phyloP scores from a whole-genome alignment of 106 monocot genomes.

The Xerophyta viscosa region DNA sequence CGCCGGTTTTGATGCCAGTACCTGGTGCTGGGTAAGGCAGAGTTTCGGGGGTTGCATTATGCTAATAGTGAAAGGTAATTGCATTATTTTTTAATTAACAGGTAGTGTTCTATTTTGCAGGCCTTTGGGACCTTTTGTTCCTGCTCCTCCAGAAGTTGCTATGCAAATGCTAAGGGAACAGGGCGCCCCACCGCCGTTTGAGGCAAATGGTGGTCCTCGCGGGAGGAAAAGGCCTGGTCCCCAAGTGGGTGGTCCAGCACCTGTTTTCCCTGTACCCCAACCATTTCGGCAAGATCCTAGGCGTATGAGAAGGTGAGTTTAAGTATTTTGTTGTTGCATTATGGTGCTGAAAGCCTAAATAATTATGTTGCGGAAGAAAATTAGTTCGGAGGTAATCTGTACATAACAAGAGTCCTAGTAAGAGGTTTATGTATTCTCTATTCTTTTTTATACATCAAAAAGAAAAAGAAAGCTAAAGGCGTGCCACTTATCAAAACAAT shows the following conservation, averaged over 20 bases:
- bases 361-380: too few relatives aligned
- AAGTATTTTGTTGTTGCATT: not conserved
- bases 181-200: constrained; percentile 57
- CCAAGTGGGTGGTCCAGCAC: constrained; percentile 36
- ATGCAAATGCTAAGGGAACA: constrained; percentile 96
- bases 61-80: too few relatives aligned
- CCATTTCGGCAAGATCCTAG: constrained; percentile 82
- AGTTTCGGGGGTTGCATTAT: too few relatives aligned
- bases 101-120: constrained; percentile 45
- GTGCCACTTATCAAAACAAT: too few relatives aligned
- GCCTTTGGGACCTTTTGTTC: constrained; percentile 92
- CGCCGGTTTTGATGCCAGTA: constrained; percentile 90
- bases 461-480: too few relatives aligned
- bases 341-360: too few relatives aligned
- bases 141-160: constrained; percentile 93
- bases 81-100: too few relatives aligned
- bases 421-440: too few relatives aligned
- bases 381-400: too few relatives aligned
- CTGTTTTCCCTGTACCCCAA: constrained; percentile 51
- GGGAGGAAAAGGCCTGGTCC: constrained; percentile 50
- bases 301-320: constrained; percentile 67
- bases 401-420: too few relatives aligned
- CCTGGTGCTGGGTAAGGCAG: constrained; percentile 95
- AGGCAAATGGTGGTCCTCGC: constrained; percentile 59
- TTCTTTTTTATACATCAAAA: too few relatives aligned